A percentile compares a stretch with the other conserved stretches of the same genome.
Conservation (phyloP, 2,329 filamentous ascomycete species). For the Plectosphaerella cucumerina region DNA sequence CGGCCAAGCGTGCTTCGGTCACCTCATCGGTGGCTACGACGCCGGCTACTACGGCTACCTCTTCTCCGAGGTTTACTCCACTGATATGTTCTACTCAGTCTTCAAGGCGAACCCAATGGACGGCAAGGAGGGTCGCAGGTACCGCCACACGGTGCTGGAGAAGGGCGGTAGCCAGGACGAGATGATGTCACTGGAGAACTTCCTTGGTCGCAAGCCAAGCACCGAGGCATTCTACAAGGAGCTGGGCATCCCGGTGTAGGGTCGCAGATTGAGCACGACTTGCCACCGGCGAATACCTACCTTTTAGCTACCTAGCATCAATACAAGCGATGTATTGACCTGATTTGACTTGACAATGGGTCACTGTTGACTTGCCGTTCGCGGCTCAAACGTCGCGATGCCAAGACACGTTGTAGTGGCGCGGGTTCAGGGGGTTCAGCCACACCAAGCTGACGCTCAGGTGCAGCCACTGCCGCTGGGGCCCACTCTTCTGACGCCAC, state of each 20-base stretch:
- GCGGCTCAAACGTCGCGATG: too few species aligned
- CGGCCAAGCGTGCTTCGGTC: slow-evolving; percentile 75
- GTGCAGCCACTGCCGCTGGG: too few species aligned
- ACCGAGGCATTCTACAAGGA: slow-evolving; percentile 78
- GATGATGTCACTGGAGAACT: slow-evolving; percentile 75
- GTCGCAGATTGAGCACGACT: too few species aligned
- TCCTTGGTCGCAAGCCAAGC: slow-evolving; percentile 71
- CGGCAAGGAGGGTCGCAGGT: slow-evolving; percentile 65
- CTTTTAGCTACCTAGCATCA: too few species aligned
- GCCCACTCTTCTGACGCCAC: slow-evolving; percentile 10
- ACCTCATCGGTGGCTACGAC: slow-evolving; percentile 80
- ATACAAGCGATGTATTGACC: too few species aligned
- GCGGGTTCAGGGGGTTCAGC: too few species aligned
- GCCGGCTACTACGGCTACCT: slow-evolving; percentile 78
- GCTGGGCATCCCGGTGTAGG: slow-evolving; percentile 45
- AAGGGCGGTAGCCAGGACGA: slow-evolving; percentile 75
- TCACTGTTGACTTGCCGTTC: too few species aligned
- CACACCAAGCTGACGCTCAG: not conserved
- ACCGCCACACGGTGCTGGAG: slow-evolving; percentile 74
- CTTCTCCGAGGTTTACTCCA: slow-evolving; percentile 74
- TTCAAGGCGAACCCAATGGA: slow-evolving; percentile 80
- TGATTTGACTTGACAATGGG: too few species aligned
- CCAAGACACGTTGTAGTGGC: too few species aligned
- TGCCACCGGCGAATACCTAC: too few species aligned
- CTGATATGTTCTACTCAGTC: slow-evolving; percentile 80